Conservation (phyloP, 1,284 basidiomycete species). For the Puccinia triticina region DNA sequence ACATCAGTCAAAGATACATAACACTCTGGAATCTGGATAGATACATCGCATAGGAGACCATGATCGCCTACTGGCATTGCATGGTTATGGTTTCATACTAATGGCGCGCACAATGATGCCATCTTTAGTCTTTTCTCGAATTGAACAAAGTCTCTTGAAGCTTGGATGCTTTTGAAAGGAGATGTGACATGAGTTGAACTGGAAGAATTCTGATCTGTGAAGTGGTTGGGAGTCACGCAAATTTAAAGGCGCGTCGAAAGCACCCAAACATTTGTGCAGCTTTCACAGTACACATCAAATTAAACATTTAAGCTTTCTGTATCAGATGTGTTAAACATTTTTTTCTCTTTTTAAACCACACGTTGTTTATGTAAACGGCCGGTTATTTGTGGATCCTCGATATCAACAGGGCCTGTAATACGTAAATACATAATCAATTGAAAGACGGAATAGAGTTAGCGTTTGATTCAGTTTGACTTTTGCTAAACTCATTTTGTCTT, state of each 20-base stretch:
- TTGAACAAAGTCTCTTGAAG: not conserved
- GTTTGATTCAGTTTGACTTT: not conserved
- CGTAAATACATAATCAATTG: not conserved
- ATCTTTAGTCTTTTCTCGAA: not conserved
- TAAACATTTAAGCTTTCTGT: constrained; percentile 4
- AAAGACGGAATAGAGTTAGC: not conserved
- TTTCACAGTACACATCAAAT: not conserved
- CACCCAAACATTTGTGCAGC: constrained; percentile 1
- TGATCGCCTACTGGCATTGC: not conserved
- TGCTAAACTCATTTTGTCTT: not conserved
- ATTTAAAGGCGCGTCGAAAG: too few relatives aligned
- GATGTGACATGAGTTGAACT: not conserved
- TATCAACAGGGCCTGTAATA: not conserved
- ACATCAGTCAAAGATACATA: not conserved
- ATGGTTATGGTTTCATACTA: not conserved
- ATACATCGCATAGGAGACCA: not conserved
- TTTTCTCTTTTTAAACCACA: not conserved
- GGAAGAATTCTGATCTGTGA: not conserved
- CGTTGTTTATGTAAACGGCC: not conserved
- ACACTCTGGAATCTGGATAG: not conserved
- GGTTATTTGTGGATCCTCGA: constrained; percentile 16
- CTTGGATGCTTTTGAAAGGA: not conserved
- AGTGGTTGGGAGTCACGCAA: not conserved
- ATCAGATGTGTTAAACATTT: not conserved
- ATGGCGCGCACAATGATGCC: not conserved